phyloP scores from a whole-genome alignment of 2,329 filamentous ascomycete species.

The Diaporthe humulicola region DNA sequence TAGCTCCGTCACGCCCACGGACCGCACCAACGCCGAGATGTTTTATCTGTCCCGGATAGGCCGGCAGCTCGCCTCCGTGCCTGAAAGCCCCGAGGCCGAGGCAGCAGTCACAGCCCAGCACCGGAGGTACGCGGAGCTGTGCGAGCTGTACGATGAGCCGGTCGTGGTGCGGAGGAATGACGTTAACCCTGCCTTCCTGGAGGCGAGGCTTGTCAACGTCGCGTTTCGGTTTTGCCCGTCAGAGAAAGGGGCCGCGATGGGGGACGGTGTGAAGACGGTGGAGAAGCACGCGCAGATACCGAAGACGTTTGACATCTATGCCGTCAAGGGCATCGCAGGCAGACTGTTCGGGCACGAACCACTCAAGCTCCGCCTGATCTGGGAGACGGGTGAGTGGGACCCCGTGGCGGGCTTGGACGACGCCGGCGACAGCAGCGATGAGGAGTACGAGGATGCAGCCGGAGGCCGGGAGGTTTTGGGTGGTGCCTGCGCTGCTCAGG shows the following conservation, averaged over 20 bases:
- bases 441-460: conserved; percentile 59
- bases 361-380: conserved; percentile 76
- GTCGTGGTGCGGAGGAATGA: conserved; percentile 68
- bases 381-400: conserved; percentile 94
- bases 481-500: conserved; percentile 41
- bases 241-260: conserved; percentile 6
- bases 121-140: conserved; percentile 80
- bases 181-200: conserved; percentile 84
- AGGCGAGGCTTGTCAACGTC: conserved; percentile 80
- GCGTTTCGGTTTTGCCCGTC: conserved; percentile 39
- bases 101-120: conserved; percentile 72
- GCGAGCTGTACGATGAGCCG: conserved; percentile 81
- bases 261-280: not conserved
- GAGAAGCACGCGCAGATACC: conserved; percentile 70
- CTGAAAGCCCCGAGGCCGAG: conserved; percentile 63
- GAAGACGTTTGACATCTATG: conserved; percentile 83
- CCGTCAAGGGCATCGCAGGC: conserved; percentile 82
- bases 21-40: conserved; percentile 89
- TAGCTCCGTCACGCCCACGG: conserved; percentile 76
- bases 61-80: conserved; percentile 75
- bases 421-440: conserved; percentile 66
- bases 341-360: conserved; percentile 77
- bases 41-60: conserved; percentile 92
- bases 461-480: conserved; percentile 50
- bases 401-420: conserved; percentile 76